Conservation (phyloP, 352 stramenopile species). For the Globisporangium paddicum region DNA sequence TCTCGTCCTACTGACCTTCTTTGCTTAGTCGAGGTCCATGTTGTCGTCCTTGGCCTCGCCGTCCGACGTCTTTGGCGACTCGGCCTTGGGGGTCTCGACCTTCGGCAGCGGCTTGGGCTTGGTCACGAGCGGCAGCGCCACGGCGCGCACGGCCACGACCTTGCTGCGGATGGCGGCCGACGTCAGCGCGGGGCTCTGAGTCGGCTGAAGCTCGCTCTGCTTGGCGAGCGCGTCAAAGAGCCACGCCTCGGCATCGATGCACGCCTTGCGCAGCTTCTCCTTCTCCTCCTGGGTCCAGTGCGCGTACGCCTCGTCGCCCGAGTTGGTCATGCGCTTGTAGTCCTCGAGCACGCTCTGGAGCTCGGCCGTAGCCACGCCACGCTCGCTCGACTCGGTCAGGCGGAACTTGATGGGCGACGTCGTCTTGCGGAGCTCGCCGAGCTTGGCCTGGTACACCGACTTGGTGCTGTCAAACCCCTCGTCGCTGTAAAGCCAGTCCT, state of each 20-base stretch:
- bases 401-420: slow-evolving; percentile 93
- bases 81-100: slow-evolving; percentile 52
- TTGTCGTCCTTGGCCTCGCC: slow-evolving; percentile 60
- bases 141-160: slow-evolving; percentile 85
- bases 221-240: slow-evolving; percentile 96
- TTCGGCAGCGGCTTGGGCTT: slow-evolving; percentile 93
- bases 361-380: slow-evolving; percentile 83
- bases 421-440: slow-evolving; percentile 92
- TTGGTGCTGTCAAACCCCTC: slow-evolving; percentile 98
- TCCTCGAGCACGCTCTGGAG: slow-evolving; percentile 93
- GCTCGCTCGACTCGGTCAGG: slow-evolving; percentile 87
- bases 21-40: slow-evolving; percentile 83
- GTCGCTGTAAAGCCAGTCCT: slow-evolving; percentile 99
- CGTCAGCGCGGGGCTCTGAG: slow-evolving; percentile 91
- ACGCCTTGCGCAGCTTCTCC: slow-evolving; percentile 88
- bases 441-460: slow-evolving; percentile 94
- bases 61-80: slow-evolving; percentile 27
- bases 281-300: slow-evolving; percentile 97
- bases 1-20: background rate
- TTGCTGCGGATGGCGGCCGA: slow-evolving; percentile 87
- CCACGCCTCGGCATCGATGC: slow-evolving; percentile 90
- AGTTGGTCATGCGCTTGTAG: slow-evolving; percentile 95
- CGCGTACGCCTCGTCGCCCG: slow-evolving; percentile 89
- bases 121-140: slow-evolving; percentile 93
- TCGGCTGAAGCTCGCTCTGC: slow-evolving; percentile 84